Conservation (phyloP, 1,284 basidiomycete genomes). For the Malassezia dermatis region DNA sequence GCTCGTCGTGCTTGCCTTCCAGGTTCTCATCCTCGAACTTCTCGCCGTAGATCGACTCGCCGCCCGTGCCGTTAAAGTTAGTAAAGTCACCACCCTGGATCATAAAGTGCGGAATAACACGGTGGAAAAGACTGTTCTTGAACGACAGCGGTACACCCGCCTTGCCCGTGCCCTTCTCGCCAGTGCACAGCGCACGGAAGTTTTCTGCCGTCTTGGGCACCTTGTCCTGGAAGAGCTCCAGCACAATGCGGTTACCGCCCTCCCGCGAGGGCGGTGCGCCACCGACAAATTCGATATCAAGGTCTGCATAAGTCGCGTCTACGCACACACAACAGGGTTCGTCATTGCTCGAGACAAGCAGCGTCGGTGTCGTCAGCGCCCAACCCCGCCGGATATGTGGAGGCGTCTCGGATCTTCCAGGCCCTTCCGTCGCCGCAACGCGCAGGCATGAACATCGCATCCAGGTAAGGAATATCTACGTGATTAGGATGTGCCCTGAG, state of each 20-base stretch:
- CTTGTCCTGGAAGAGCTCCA: constrained; percentile 66
- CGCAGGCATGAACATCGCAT: not conserved
- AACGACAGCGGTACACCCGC: constrained; percentile 66
- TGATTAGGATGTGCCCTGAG: not conserved
- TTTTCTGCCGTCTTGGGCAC: constrained; percentile 78
- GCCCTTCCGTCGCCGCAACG: not conserved
- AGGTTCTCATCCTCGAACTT: constrained; percentile 69
- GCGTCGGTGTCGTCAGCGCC: not conserved
- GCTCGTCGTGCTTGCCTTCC: constrained; percentile 57
- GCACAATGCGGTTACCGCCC: constrained; percentile 54
- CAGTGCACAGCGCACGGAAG: constrained; percentile 78
- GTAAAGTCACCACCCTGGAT: constrained; percentile 57
- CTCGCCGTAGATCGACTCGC: constrained; percentile 67
- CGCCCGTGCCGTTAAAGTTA: constrained; percentile 68
- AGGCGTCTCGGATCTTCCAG: not conserved
- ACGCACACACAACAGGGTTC: constrained; percentile 18
- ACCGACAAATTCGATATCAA: constrained; percentile 32
- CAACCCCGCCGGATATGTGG: not conserved
- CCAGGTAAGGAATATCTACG: not conserved
- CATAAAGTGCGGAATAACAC: constrained; percentile 61
- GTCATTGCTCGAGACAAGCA: constrained; percentile 1
- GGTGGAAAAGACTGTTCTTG: constrained; percentile 54
- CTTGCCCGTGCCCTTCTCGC: constrained; percentile 62
- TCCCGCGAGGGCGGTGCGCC: constrained; percentile 46
- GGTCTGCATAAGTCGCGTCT: constrained; percentile 15